Evolutionary conservation across 2,329 filamentous ascomycete genomes (phyloP).

Genomic region (Ceratocystis papillata): DNA sequence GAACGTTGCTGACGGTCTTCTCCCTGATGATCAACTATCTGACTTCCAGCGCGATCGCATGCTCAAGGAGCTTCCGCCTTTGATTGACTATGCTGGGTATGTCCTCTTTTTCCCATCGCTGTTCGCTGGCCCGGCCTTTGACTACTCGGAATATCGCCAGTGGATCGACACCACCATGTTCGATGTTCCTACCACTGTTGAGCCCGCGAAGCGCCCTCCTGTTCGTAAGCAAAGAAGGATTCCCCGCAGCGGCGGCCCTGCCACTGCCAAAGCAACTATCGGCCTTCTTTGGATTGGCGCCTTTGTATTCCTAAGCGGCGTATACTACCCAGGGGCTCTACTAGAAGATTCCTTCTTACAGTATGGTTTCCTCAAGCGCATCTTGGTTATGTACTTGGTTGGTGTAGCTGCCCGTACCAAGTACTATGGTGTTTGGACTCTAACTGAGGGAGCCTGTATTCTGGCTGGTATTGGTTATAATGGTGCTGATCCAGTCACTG

Average conservation of each 20-base stretch:
- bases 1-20: slow-evolving; percentile 88
- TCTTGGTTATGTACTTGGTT: slow-evolving; percentile 75
- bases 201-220: slow-evolving; percentile 72
- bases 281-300: slow-evolving; percentile 70
- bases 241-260: slow-evolving; percentile 78
- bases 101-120: slow-evolving; percentile 91
- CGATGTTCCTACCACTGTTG: slow-evolving; percentile 67
- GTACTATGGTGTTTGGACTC: slow-evolving; percentile 91
- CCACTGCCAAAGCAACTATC: slow-evolving; percentile 59
- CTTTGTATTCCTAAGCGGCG: slow-evolving; percentile 61
- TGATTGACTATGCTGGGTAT: slow-evolving; percentile 79
- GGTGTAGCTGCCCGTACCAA: slow-evolving; percentile 74
- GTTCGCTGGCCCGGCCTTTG: slow-evolving; percentile 83
- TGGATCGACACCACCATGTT: slow-evolving; percentile 97
- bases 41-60: slow-evolving; percentile 77
- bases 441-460: slow-evolving; percentile 91
- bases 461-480: slow-evolving; percentile 90
- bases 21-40: slow-evolving; percentile 68
- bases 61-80: slow-evolving; percentile 58
- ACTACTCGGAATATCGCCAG: slow-evolving; percentile 81
- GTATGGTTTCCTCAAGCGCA: slow-evolving; percentile 57
- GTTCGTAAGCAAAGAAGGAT: slow-evolving; percentile 87
- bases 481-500: slow-evolving; percentile 73
- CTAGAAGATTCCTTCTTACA: slow-evolving; percentile 55
- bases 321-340: slow-evolving; percentile 54